Conservation (phyloP, 2,329 filamentous ascomycete species). For the Aspergillus eucalypticola region DNA sequence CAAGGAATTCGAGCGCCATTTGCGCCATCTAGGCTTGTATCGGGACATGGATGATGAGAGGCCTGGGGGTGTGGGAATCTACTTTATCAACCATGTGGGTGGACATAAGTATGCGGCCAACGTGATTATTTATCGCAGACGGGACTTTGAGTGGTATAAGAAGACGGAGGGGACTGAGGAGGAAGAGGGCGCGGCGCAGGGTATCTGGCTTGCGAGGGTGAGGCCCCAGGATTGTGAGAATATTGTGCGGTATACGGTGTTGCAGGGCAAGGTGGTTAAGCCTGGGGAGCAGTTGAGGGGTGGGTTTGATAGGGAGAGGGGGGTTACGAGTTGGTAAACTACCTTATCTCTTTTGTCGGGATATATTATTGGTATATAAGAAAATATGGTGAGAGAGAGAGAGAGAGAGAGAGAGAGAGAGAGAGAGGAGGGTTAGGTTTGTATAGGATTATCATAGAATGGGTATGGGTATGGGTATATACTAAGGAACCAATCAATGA, state of each 20-base stretch:
- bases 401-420: too few relatives aligned
- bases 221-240: slow-evolving; percentile 90
- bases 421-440: too few relatives aligned
- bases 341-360: background rate
- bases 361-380: background rate
- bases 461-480: background rate
- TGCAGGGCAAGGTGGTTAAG: slow-evolving; percentile 94
- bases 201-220: slow-evolving; percentile 88
- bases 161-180: slow-evolving; percentile 27
- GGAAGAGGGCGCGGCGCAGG: slow-evolving; percentile 70
- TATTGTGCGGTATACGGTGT: slow-evolving; percentile 80
- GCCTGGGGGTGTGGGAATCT: slow-evolving; percentile 89
- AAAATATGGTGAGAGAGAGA: background rate
- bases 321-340: slow-evolving; percentile 79
- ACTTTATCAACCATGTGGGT: slow-evolving; percentile 94
- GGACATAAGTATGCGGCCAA: slow-evolving; percentile 97
- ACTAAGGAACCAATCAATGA: too few relatives aligned
- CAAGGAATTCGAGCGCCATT: slow-evolving; percentile 84
- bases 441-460: background rate
- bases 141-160: slow-evolving; percentile 43
- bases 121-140: slow-evolving; percentile 81
- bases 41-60: slow-evolving; percentile 85
- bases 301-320: slow-evolving; percentile 81
- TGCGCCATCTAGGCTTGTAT: slow-evolving; percentile 79
- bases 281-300: slow-evolving; percentile 80